Evolutionary conservation across 1,284 basidiomycete species (phyloP), one percentile per base, ranked within the genome.

Genomic region (Ceratobasidium sp.): DNA sequence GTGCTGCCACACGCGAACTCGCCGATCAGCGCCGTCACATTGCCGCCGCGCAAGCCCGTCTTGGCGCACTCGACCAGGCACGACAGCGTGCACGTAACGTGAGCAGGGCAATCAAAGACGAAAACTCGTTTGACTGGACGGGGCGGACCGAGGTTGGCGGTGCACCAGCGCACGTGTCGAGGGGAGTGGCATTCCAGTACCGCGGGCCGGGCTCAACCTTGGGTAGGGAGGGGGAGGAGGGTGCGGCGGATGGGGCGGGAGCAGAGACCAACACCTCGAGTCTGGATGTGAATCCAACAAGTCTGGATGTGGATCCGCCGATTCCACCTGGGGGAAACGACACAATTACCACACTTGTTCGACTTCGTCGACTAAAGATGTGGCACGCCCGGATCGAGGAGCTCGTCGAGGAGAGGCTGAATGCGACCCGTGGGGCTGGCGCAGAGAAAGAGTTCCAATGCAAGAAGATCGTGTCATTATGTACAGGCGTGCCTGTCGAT

Each of bases 371-470:
- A 77, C 79, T 96, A 80, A 89, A 88, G 77, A 80, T 87, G 76
- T 98, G 95, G 95, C 89, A 96, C 78, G 80, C 85, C 66, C 84
- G 93, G 72, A 88, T 92, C 80, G 89, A 93, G 77, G 84, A 86
- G 73, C 78, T 96, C 63, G 86, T 96, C 78, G 84, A 88, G 73
- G 84, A 86, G 74, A 83, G 91, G 73, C 80, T 96, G 72, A 84
- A 86, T 76, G 85, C 86, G 48, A 81, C 96, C 74, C 88, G 92
- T 76, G 92, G 92, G 46, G 89, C 89, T 54, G 91, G 89, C 78
- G 89, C 90, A 16, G 92, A 92, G 80, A 94, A 92, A 80, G 91
- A 95, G 78, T 90, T 90, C 76, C 89, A 93, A 81, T 97, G 93
- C 82, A 91, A 94, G 81, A 94, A 90, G 81, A 91, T 98, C 74